phyloP scores from a whole-genome alignment of 2,329 filamentous ascomycete species.

The Ceratocystis variospora region DNA sequence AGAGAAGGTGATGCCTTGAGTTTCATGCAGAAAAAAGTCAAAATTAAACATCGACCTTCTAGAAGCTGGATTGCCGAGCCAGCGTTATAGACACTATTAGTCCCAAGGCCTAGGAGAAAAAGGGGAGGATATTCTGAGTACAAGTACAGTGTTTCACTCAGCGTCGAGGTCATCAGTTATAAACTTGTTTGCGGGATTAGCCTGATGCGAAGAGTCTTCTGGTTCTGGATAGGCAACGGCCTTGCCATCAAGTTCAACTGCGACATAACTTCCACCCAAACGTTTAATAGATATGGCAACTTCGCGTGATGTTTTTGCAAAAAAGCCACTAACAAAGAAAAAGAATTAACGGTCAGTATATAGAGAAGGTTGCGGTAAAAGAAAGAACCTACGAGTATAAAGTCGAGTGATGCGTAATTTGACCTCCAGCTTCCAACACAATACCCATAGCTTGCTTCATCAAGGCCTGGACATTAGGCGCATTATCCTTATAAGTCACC shows the following conservation, averaged over 20 bases:
- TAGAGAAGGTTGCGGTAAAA: not conserved
- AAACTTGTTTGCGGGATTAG: not conserved
- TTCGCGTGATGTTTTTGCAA: slow-evolving; percentile 56
- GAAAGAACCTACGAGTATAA: slow-evolving; percentile 47
- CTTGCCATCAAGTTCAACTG: slow-evolving; percentile 56
- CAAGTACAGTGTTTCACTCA: no score
- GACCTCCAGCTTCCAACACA: slow-evolving; percentile 55
- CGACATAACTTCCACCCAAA: slow-evolving; percentile 37
- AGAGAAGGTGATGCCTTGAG: no score
- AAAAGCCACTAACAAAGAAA: slow-evolving; percentile 49
- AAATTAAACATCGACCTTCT: not conserved
- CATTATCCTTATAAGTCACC: slow-evolving; percentile 59
- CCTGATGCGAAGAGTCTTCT: slow-evolving; percentile 20
- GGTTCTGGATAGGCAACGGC: slow-evolving; percentile 4
- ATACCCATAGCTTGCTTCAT: slow-evolving; percentile 57
- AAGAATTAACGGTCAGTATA: slow-evolving; percentile 22
- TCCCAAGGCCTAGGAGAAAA: no score
- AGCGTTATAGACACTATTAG: no score
- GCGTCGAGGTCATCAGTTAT: no score
- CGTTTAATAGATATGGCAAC: slow-evolving; percentile 54
- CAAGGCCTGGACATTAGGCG: slow-evolving; percentile 49
- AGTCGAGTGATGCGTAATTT: slow-evolving; percentile 65
- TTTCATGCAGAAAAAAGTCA: no score
- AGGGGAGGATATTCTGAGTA: no score
- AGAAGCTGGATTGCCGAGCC: not conserved